Evolutionary conservation across 257 asterid species (phyloP).

Genomic region (Solanum boliviense): DNA sequence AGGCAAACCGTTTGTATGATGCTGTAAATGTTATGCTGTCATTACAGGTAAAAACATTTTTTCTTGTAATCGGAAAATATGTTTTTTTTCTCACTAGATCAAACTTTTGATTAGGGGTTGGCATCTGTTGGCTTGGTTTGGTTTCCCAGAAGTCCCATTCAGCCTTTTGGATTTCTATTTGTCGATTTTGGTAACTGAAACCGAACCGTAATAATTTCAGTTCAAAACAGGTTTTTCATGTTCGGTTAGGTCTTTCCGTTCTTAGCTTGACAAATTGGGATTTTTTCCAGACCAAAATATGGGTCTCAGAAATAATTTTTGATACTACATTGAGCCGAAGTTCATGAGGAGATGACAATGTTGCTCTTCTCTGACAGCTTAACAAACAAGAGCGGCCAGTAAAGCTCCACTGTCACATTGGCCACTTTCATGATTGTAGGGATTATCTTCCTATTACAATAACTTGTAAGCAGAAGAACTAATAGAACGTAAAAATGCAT

Average conservation of each 20-base stretch:
- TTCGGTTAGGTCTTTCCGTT: background rate
- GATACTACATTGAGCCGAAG: background rate
- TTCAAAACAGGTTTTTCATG: background rate
- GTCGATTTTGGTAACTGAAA: background rate
- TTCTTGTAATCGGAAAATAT: background rate
- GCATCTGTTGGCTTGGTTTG: background rate
- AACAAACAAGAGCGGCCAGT: background rate
- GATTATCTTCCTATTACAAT: background rate
- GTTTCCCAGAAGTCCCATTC: background rate
- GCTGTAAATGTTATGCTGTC: constrained; percentile 82
- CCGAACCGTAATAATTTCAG: background rate
- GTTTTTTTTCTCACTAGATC: background rate
- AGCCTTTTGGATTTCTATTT: background rate
- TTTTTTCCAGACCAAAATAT: background rate
- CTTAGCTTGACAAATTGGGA: background rate
- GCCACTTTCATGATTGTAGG: background rate
- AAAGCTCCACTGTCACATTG: background rate
- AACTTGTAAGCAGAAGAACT: background rate
- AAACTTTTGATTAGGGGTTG: background rate
- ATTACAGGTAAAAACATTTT: constrained; percentile 47
- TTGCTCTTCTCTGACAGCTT: background rate
- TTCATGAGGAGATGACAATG: background rate
- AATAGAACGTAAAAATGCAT: background rate
- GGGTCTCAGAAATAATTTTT: background rate
- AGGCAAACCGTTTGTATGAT: constrained; percentile 50